phyloP scores from a whole-genome alignment of 176 grass and related monocot species.

The Aegilops bicornis region DNA sequence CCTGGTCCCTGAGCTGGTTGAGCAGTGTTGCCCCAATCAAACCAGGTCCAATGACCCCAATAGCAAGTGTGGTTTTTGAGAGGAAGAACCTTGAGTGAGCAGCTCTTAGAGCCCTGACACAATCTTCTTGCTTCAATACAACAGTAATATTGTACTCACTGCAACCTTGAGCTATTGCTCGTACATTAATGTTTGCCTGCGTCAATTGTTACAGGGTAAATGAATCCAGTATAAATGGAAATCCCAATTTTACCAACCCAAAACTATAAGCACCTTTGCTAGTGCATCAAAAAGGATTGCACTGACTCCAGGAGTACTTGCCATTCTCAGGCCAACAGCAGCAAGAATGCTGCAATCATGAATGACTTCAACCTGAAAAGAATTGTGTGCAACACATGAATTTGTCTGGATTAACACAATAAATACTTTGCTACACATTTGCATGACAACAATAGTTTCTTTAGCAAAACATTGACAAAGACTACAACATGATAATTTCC shows the following conservation, averaged over 20 bases:
- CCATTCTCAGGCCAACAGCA: slow-evolving; percentile 94
- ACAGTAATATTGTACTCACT: slow-evolving; percentile 99
- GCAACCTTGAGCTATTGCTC: slow-evolving; percentile 98
- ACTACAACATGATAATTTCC: not conserved
- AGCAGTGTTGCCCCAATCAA: slow-evolving; percentile 90
- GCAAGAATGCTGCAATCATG: slow-evolving; percentile 91
- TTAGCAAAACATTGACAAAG: slow-evolving; percentile 2
- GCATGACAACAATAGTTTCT: slow-evolving; percentile 6
- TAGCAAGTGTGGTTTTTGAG: slow-evolving; percentile 82
- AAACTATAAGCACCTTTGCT: slow-evolving; percentile 71
- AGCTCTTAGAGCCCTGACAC: slow-evolving; percentile 79
- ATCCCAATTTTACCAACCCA: slow-evolving; percentile 16
- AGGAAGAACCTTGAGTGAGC: slow-evolving; percentile 96
- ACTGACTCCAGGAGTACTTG: slow-evolving; percentile 96
- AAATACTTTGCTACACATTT: not conserved
- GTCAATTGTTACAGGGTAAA: slow-evolving; percentile 12
- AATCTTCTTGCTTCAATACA: slow-evolving; percentile 97
- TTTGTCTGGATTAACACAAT: not conserved
- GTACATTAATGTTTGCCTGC: slow-evolving; percentile 97
- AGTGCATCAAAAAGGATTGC: slow-evolving; percentile 98
- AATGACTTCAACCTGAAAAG: slow-evolving; percentile 88
- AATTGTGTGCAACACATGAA: not conserved
- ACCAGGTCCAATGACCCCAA: slow-evolving; percentile 92
- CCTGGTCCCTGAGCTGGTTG: slow-evolving; percentile 93
- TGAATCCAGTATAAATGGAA: slow-evolving; percentile 16